Base-by-base conservation (phyloP, 495 filamentous ascomycete genomes). In the Acidomyces sp. region DNA sequence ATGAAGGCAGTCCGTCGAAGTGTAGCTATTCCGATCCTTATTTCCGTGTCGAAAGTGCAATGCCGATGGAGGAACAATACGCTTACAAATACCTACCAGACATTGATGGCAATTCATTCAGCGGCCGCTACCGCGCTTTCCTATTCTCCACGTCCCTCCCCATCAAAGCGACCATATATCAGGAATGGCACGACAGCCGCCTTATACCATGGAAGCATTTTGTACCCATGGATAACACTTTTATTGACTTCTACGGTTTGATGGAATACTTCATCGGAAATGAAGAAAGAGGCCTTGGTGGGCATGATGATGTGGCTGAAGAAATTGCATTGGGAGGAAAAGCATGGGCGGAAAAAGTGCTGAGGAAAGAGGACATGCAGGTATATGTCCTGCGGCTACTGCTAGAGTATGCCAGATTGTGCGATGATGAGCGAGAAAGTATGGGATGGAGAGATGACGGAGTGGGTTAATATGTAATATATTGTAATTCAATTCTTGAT, bases 181-280 rank as follows among this genome's bases (percentile, higher is more conserved):
- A 45, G 6, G 52, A 61, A 24, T 65, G 62, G 62, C 60, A 61
- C 36, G 61, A 65, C 34, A 20, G 6, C 0, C 45, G 62, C 3
- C 45, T 65, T 11, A 28, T 55, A 12, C 47, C 60, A 12, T 63
- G 60, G 60, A 44, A 51, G 34, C 60, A 63, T 41, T 63, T 73
- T 48, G 78, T 85, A n/a, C 84, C 84, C 1, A 82, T 90, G 78
- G 84, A 88, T 52, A 85, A 78, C 52, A 69, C 76, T 11, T 87
- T 79, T 45, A 65, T 74, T 25, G 84, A 92, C 54, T 62, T 83
- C 32, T 87, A 76, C 37, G 77, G 74, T 2, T 70, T 90, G 10
- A 74, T 90, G 69, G 75, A 82, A 41, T 88, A 85, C 52, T 87
- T 88, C 55, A 47, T 85, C 3, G 82, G 81, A 10, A 40, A 47